Evolutionary conservation across 371 early-diverging fungal genomes (phyloP).

Genomic region (Mucor racemosus): DNA sequence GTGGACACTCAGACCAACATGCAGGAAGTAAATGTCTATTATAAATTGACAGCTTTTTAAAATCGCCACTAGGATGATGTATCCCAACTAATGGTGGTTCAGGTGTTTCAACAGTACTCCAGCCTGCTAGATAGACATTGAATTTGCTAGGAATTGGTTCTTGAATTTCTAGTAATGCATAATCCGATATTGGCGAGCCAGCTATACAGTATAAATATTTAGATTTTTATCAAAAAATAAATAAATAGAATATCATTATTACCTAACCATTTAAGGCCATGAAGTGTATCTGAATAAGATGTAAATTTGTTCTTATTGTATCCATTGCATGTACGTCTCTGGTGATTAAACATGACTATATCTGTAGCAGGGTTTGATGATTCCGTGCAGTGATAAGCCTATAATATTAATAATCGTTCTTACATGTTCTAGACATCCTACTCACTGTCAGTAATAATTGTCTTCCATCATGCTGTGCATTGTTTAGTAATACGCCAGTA

Average conservation of each 20-base stretch:
- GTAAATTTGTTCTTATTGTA: constrained; percentile 20
- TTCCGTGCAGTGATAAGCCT: constrained; percentile 55
- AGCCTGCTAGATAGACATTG: constrained; percentile 51
- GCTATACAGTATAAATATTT: constrained; percentile 4
- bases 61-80: constrained; percentile 57
- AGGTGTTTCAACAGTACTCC: constrained; percentile 37
- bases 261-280: constrained; percentile 45
- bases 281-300: constrained; percentile 40
- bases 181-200: constrained; percentile 37
- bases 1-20: constrained; percentile 51
- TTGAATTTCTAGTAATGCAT: constrained; percentile 51
- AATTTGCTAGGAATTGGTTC: constrained; percentile 56
- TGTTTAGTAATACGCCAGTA: constrained; percentile 55
- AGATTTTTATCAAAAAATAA: not conserved
- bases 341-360: constrained; percentile 58
- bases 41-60: constrained; percentile 55
- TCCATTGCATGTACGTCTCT: constrained; percentile 37
- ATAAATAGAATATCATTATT: not conserved
- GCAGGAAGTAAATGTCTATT: constrained; percentile 29
- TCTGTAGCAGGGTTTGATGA: constrained; percentile 38
- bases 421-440: not conserved
- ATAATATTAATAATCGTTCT: not conserved
- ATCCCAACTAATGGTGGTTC: constrained; percentile 46
- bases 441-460: constrained; percentile 56
- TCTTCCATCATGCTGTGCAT: constrained; percentile 50